Percentiles rank a stretch among this genome's conserved stretches.
Conservation (phyloP, 1,284 basidiomycete genomes). For the Rhodotorula sp. region DNA sequence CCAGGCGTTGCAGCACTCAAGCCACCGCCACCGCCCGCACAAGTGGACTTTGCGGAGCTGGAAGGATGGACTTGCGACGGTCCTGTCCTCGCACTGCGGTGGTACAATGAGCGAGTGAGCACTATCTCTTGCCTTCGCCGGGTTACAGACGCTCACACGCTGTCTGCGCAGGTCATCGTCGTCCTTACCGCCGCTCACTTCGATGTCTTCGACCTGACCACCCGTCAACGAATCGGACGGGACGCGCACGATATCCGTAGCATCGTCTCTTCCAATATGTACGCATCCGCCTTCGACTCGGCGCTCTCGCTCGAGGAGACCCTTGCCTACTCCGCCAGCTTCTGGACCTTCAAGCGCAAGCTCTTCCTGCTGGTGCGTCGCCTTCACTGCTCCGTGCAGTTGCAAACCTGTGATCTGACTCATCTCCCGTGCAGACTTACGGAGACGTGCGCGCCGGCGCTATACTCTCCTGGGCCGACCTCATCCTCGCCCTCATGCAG, state of each 20-base stretch:
- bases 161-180: constrained; percentile 49
- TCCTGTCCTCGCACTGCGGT: constrained; percentile 52
- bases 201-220: constrained; percentile 67
- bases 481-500: constrained; percentile 78
- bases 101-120: constrained; percentile 52
- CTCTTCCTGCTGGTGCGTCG: constrained; percentile 77
- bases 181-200: constrained; percentile 61
- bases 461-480: constrained; percentile 91
- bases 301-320: constrained; percentile 1
- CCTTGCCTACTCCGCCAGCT: constrained; percentile 52
- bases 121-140: constrained; percentile 12
- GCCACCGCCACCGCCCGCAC: constrained; percentile 2
- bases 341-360: constrained; percentile 82
- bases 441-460: constrained; percentile 74
- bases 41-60: constrained; percentile 49
- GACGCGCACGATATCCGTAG: constrained; percentile 47
- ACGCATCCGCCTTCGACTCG: constrained; percentile 24
- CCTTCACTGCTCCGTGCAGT: rapidly evolving
- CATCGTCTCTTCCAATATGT: constrained; percentile 48
- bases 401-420: background rate
- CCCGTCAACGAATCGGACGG: constrained; percentile 47
- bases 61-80: constrained; percentile 48
- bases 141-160: background rate
- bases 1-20: constrained; percentile 8
- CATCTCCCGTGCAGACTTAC: constrained; percentile 46